Conservation (phyloP, 1,284 basidiomycete species). For the Naganishia liquefaciens region DNA sequence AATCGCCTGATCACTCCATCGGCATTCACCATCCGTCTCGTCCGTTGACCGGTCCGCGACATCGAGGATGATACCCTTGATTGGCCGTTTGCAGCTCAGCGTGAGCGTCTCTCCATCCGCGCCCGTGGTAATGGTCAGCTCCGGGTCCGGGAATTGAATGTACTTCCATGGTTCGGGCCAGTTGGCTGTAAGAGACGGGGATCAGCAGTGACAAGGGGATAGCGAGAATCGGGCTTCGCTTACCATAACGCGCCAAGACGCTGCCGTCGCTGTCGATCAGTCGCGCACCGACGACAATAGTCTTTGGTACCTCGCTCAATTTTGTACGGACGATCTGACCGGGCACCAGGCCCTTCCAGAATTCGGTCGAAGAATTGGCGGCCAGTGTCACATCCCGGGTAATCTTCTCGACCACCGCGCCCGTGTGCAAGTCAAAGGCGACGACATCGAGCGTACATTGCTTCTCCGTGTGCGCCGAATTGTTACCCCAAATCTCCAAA, state of each 20-base stretch:
- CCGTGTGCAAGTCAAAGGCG: constrained; percentile 62
- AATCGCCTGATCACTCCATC: constrained; percentile 82
- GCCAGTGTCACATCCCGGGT: constrained; percentile 60
- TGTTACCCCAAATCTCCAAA: constrained; percentile 80
- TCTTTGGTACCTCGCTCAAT: constrained; percentile 64
- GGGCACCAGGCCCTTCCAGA: constrained; percentile 68
- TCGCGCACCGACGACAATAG: constrained; percentile 73
- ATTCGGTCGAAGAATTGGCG: constrained; percentile 78
- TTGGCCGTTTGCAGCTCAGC: constrained; percentile 65
- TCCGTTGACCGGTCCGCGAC: constrained; percentile 54
- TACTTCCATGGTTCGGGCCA: constrained; percentile 92
- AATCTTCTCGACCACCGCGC: constrained; percentile 61
- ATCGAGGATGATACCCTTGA: constrained; percentile 82
- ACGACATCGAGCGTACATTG: constrained; percentile 65
- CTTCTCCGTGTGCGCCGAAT: constrained; percentile 66
- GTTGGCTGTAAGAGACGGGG: constrained; percentile 33
- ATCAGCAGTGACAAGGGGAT: constrained; percentile 27
- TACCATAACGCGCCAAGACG: constrained; percentile 69
- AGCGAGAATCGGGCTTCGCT: constrained; percentile 59
- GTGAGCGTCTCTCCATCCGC: constrained; percentile 64
- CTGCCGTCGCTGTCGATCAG: constrained; percentile 62
- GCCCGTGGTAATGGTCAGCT: constrained; percentile 60
- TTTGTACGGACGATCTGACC: constrained; percentile 69
- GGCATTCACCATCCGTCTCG: constrained; percentile 59
- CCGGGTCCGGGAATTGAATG: constrained; percentile 71